These are phyloP conservation scores for Eimeria maxima DNA, from an alignment of 169 alveolate species.

Conservation along the genomic window DNA sequence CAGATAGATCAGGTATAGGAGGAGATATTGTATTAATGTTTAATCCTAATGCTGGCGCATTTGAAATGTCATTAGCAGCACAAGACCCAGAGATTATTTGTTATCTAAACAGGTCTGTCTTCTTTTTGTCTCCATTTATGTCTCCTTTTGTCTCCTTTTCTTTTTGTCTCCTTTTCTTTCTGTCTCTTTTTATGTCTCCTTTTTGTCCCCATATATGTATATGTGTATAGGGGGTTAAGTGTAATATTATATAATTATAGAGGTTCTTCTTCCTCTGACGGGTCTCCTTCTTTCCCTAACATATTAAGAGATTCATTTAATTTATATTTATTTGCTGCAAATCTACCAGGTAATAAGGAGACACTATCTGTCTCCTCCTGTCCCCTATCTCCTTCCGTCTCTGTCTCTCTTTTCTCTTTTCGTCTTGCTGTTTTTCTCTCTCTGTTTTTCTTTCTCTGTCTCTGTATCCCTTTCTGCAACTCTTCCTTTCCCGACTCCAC, in stretches of 20 bases:
- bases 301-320: neutral
- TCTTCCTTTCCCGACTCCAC: neutral
- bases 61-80: slow-evolving; percentile 38
- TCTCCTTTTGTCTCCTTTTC: neutral
- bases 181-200: neutral
- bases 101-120: neutral
- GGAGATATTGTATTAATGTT: slow-evolving; percentile 30
- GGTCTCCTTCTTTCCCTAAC: neutral
- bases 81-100: slow-evolving; percentile 16
- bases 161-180: neutral
- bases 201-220: neutral
- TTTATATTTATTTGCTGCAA: neutral
- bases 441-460: neutral
- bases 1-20: neutral
- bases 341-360: neutral
- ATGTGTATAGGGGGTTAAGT: slow-evolving; percentile 37
- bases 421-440: neutral
- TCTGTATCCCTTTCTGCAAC: neutral
- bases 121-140: neutral
- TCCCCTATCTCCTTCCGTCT: neutral
- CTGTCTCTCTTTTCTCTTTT: neutral
- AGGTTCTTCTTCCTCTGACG: slow-evolving; percentile 34
- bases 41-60: slow-evolving; percentile 42
- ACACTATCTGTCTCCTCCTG: neutral
- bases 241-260: neutral